Base-by-base conservation (phyloP, 2,329 filamentous ascomycete species). In the Emergomyces africanus region DNA sequence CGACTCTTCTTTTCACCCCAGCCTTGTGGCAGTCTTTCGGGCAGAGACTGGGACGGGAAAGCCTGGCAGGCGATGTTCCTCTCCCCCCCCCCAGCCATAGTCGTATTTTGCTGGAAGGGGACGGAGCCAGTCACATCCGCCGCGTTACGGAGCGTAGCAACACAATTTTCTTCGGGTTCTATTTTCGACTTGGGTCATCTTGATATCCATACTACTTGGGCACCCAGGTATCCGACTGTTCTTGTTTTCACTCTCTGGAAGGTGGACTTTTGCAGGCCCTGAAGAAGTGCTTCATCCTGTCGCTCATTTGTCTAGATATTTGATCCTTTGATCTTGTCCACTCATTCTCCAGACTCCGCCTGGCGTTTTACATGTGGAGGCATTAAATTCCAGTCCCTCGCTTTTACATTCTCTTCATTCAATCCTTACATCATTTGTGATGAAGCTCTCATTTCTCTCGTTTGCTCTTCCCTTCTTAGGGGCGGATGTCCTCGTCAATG, bases 401-500 rank as follows among this genome's bases (percentile, higher is more conserved):
- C 28, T 55, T 42, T 44, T 33, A 15, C 15, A 35, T 35, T 20
- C 9, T n/a, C 9, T 30, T 20, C 23, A 18, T 44, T 33, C 3
- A 30, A 30, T 30, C 30, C 30, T 30, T 55, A 35, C 33, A 35
- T 25, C 1, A 20, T 44, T 44, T 42, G 23, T 55, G 15, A 55
- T 55, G 54, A 55, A 55, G 54, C 6, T 55, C 30, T 55, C 54
- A 23, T 33, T 55, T 46, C 54, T 55, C 25, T 35, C 54, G 8
- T 46, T 55, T 28, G 23, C 41, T 37, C 23, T 55, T 18, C 54
- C 54, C 9, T 3, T 55, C 25, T 8, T 55, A 8, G 54, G 54
- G 15, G 25, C 25, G 54, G 54, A 55, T 55, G 39, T 44, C 8
- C 39, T 55, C 39, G 54, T 55, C 54, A 55, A 55, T 55, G 54